phyloP scores from a whole-genome alignment of 148 eudicot species.

The Fagopyrum homotropicum region DNA sequence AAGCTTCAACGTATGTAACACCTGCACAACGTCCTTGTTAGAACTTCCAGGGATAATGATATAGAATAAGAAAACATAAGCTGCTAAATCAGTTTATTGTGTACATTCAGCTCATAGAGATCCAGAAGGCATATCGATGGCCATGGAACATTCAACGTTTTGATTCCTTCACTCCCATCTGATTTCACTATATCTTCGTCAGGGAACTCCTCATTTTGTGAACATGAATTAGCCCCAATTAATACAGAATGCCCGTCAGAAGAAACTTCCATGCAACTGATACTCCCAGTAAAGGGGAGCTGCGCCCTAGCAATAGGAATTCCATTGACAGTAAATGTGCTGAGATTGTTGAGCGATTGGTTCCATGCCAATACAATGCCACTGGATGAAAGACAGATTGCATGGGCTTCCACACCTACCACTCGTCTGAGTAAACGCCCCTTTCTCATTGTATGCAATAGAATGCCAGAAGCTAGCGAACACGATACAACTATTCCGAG shows the following conservation, averaged over 20 bases:
- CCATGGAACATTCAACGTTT: conserved; percentile 40
- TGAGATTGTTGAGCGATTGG: conserved; percentile 44
- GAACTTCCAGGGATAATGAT: background rate
- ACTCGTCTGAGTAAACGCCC: conserved; percentile 84
- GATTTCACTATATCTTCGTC: conserved; percentile 22
- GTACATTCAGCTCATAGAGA: conserved; percentile 68
- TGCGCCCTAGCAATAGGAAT: conserved; percentile 48
- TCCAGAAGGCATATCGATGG: conserved; percentile 90
- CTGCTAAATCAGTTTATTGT: background rate
- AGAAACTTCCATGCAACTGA: conserved; percentile 85
- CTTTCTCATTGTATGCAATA: conserved; percentile 68
- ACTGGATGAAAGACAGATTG: conserved; percentile 64
- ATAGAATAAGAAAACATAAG: background rate
- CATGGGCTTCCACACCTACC: conserved; percentile 64
- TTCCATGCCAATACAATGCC: conserved; percentile 84
- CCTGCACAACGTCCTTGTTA: conserved; percentile 39
- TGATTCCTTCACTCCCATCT: conserved; percentile 26
- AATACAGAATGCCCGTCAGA: conserved; percentile 73
- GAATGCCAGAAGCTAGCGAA: conserved; percentile 65
- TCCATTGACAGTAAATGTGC: conserved; percentile 79
- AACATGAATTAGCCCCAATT: conserved; percentile 60
- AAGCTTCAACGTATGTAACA: conserved; percentile 60
- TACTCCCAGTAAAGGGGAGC: conserved; percentile 52
- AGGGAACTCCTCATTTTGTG: conserved; percentile 41
- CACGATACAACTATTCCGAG: conserved; percentile 86